Percentiles rank a stretch among this genome's conserved stretches.
Evolutionary conservation across 345 rosid genomes (phyloP).

Genomic region (Balakata baccata): DNA sequence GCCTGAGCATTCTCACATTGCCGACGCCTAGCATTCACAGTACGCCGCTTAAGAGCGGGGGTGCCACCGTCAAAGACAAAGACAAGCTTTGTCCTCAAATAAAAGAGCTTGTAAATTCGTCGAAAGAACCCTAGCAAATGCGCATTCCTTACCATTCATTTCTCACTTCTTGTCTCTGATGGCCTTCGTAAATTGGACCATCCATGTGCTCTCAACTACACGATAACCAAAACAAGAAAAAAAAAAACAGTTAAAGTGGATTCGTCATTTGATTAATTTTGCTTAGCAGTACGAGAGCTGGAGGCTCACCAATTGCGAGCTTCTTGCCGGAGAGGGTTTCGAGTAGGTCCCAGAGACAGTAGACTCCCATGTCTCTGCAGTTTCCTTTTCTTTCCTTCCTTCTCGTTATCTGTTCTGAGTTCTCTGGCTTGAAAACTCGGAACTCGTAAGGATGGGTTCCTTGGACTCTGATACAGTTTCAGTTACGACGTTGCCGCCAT

Average conservation of each 20-base stretch:
- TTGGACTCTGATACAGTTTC: background rate
- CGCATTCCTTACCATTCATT: conserved; percentile 85
- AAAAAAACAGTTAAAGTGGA: background rate
- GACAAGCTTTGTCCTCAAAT: conserved; percentile 73
- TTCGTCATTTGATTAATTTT: background rate
- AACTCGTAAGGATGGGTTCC: background rate
- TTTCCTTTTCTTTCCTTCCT: background rate
- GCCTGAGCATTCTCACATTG: conserved; percentile 96
- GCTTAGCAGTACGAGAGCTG: background rate
- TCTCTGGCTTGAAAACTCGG: background rate
- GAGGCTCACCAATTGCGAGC: conserved; percentile 66
- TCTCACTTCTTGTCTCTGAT: conserved; percentile 95
- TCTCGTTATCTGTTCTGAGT: background rate
- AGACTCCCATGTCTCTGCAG: conserved; percentile 52
- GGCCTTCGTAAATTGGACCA: conserved; percentile 96
- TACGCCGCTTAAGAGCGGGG: conserved; percentile 86
- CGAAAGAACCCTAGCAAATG: conserved; percentile 90
- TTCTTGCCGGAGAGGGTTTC: conserved; percentile 84
- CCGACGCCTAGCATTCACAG: conserved; percentile 83
- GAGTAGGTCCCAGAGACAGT: conserved; percentile 76
- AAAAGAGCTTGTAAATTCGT: conserved; percentile 86
- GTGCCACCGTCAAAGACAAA: conserved; percentile 97
- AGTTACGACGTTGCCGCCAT: conserved; percentile 18
- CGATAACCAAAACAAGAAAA: background rate
- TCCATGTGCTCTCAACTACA: conserved; percentile 93